Conservation (phyloP, 2,329 filamentous ascomycete genomes). For the Alternaria incomplexa region DNA sequence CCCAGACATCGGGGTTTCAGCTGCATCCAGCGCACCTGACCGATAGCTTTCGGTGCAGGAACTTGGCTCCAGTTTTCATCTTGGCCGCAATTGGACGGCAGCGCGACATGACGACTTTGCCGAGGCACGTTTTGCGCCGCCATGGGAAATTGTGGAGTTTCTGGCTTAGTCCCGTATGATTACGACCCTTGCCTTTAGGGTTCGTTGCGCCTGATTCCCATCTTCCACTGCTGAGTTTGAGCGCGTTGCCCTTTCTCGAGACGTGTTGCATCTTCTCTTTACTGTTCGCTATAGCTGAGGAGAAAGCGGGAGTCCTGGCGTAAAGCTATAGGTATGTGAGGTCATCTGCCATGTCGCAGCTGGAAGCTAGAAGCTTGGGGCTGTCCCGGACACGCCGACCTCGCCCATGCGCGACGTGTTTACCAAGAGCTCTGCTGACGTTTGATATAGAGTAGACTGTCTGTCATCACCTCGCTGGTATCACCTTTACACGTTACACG, state of each 20-base stretch:
- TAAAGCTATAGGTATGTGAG: background rate
- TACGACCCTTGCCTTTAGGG: background rate
- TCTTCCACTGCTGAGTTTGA: background rate
- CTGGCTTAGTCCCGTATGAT: background rate
- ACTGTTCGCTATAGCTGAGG: background rate
- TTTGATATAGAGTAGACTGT: conserved; percentile 2
- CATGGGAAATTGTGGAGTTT: background rate
- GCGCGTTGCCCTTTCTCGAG: background rate
- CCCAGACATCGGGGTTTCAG: background rate
- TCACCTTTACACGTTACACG: background rate
- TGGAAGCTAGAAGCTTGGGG: conserved; percentile 10
- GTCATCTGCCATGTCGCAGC: background rate
- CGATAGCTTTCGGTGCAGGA: background rate
- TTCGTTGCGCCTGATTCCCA: background rate
- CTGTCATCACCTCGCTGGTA: background rate
- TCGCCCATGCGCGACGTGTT: background rate
- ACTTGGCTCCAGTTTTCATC: background rate
- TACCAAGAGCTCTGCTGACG: conserved; percentile 8
- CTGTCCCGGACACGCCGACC: conserved; percentile 17
- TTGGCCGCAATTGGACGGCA: background rate
- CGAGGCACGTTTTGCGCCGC: conserved; percentile 1
- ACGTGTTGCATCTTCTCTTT: background rate
- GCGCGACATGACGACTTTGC: background rate
- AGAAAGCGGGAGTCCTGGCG: background rate
- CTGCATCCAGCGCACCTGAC: background rate